Evolutionary conservation across 331 rosid species (phyloP).

Genomic region (Malus hybrid): DNA sequence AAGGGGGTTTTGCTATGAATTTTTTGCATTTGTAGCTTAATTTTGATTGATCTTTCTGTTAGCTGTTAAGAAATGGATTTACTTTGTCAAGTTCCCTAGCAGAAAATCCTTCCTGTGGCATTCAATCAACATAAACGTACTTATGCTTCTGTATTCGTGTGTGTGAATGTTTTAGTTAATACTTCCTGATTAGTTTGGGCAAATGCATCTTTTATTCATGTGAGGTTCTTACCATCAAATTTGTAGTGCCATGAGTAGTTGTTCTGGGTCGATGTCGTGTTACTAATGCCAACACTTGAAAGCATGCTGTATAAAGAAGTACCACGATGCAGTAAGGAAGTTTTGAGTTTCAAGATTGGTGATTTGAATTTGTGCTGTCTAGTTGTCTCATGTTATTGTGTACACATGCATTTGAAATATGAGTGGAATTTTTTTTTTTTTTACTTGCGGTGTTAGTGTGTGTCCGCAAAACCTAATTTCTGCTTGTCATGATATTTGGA

Average conservation of each 20-base stretch:
- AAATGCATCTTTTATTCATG: not conserved
- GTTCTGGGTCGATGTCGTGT: not conserved
- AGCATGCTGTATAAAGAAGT: not conserved
- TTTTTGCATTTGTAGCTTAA: not conserved
- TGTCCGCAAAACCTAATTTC: not conserved
- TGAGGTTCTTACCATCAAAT: not conserved
- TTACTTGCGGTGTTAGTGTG: not conserved
- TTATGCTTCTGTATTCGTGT: not conserved
- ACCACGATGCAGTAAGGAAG: not conserved
- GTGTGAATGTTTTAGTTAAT: not conserved
- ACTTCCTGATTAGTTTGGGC: not conserved
- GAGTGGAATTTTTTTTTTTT: not conserved
- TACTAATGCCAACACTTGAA: not conserved
- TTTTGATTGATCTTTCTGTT: not conserved
- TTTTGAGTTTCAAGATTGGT: not conserved
- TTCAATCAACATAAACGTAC: not conserved
- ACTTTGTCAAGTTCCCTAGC: not conserved
- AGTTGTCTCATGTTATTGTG: not conserved
- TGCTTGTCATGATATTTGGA: conserved; percentile 6
- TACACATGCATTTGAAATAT: not conserved
- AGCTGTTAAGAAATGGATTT: not conserved
- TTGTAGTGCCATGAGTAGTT: not conserved
- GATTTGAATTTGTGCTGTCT: not conserved
- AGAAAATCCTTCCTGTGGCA: not conserved
- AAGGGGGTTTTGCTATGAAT: not conserved